Evolutionary conservation across 2,329 filamentous ascomycete species (phyloP), one percentile per base, ranked within the genome.

Genomic region (Aspergillus pseudonomiae): DNA sequence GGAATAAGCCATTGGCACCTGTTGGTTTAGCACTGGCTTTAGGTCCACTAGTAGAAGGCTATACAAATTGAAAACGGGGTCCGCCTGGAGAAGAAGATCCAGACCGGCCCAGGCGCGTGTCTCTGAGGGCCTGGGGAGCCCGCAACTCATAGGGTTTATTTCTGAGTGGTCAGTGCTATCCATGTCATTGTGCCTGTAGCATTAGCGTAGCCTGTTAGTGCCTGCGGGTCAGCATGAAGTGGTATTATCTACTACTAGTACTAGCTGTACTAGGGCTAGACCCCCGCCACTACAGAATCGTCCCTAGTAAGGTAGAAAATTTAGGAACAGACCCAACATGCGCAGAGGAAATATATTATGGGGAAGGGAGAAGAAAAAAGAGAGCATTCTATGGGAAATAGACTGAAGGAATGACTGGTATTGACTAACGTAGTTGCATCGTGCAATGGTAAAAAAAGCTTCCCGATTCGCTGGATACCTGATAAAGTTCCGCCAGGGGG

Each of bases 21-120:
- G 21, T 26, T 26, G 5, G 12, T 26, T 48, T 26, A 24, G 45
- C 16, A 26, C 10, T 16, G 12, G 24, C 7, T 48, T 48, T 28
- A 28, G 45, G 24, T 7, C 24, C n/a, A 46, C 43, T 32, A 53
- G 28, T 41, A n/a, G 39, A n/a, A n/a, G 39, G 39, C 16, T n/a
- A n/a, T 41, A n/a, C 39, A 41, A 41, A n/a, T 41, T 41, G 16
- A 41, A 36, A 41, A 41, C 19, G 0, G 19, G 16, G 9, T 41
- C 39, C 39, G 39, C 39, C 5, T 48, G 11, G 45, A 14, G 45
- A 48, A 14, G 43, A 46, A 48, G 45, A 28, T 48, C 45, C 62
- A 64, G 62, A 62, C 62, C 62, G 62, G 59, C 26, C 62, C 30
- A 64, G 62, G 48, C 32, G 28, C 59, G 28, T 58, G 60, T 59